Evolutionary conservation across 2,329 filamentous ascomycete genomes (phyloP), one percentile per base, ranked within the genome.

Genomic region (Bimuria novae-zelandiae): DNA sequence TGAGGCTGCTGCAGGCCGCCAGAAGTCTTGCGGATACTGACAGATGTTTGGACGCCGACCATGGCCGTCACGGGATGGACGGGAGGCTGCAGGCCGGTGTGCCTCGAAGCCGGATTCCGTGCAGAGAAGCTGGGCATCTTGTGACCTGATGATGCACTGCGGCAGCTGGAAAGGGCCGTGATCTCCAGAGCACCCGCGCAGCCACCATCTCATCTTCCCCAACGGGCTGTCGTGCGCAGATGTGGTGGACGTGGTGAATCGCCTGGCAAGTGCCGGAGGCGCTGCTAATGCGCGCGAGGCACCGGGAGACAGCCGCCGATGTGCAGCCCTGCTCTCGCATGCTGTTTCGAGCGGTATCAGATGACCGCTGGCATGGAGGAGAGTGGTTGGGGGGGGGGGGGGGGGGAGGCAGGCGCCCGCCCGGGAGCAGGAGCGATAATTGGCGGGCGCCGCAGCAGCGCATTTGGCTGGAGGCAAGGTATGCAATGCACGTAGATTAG

Each of bases 11-110:
- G 69, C 69, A 68, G 60, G 64, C 62, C 56, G 69, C 67, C 68
- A 72, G 67, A 60, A 65, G 55, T 61, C 54, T 63, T 50, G 62
- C 51, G 55, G 60, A 56, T 54, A 49, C 56, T 66, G 54, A 50
- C 51, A 60, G 43, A 42, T 69, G 56, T 59, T 70, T 68, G 64
- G 63, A 62, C 54, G 61, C 59, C 59, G 56, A 55, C 51, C 58
- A 61, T 66, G 42, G 56, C 56, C 57, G 61, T 71, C 67, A 70
- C 63, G 68, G 64, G 56, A 61, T 49, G 43, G 54, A 41, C 70
- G 70, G 70, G 69, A 73, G 69, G 69, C 70, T 71, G 71, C 71
- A 73, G 59, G 50, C 48, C 55, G 49, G 60, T 66, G 67, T 65
- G 56, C 50, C 62, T 65, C 63, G 52, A 67, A 54, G 64, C 52